Percentiles rank a stretch among this genome's conserved stretches.
phyloP scores from a whole-genome alignment of 1,139 yeast species.

The Suhomyces atakaporum region DNA sequence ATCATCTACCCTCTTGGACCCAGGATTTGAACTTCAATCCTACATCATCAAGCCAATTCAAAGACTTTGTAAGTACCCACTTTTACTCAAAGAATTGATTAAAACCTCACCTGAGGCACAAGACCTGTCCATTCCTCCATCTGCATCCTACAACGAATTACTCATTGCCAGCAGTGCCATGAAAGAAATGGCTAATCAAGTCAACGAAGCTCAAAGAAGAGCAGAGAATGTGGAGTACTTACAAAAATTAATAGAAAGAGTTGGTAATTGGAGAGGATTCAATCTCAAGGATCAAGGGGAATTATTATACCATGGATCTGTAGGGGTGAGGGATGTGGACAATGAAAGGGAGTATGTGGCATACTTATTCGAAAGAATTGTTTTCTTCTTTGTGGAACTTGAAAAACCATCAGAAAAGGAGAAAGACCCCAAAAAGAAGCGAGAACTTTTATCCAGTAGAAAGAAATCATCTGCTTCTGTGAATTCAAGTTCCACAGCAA shows the following conservation, averaged over 20 bases:
- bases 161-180: slow-evolving; percentile 65
- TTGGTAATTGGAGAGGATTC: slow-evolving; percentile 94
- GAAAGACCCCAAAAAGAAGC: slow-evolving; percentile 31
- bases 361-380: slow-evolving; percentile 83
- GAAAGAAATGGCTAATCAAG: slow-evolving; percentile 72
- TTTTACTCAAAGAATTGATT: slow-evolving; percentile 72
- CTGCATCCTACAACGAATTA: slow-evolving; percentile 68
- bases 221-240: slow-evolving; percentile 81
- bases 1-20: slow-evolving; percentile 68
- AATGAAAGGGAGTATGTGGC: slow-evolving; percentile 88
- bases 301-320: slow-evolving; percentile 72
- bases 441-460: slow-evolving; percentile 41
- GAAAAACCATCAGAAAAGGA: slow-evolving; percentile 24
- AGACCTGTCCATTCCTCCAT: slow-evolving; percentile 37
- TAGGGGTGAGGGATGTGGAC: slow-evolving; percentile 75
- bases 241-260: slow-evolving; percentile 68
- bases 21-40: slow-evolving; percentile 87
- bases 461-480: slow-evolving; percentile 41
- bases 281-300: slow-evolving; percentile 82
- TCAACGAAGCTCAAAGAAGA: slow-evolving; percentile 91
- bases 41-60: slow-evolving; percentile 93
- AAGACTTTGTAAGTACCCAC: slow-evolving; percentile 89
- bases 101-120: slow-evolving; percentile 51
- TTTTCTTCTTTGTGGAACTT: slow-evolving; percentile 70
- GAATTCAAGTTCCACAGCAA: slow-evolving; percentile 38